Conservation (phyloP, 192 early-diverging fungal species). For the Phycomyces blakesleeanus region DNA sequence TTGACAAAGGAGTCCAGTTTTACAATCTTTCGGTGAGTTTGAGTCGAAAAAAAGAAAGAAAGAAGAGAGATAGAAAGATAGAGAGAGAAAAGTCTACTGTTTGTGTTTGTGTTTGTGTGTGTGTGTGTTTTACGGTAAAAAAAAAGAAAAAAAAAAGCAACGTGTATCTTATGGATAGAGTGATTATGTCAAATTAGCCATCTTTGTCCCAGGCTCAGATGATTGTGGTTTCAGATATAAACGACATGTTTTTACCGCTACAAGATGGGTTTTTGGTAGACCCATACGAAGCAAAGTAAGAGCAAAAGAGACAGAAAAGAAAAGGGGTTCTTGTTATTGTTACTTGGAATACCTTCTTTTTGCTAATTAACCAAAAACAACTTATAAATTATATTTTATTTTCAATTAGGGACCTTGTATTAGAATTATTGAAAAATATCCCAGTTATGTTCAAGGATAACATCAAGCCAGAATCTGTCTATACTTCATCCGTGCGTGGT, state of each 20-base stretch:
- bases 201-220: slow-evolving; percentile 87
- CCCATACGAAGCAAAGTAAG: slow-evolving; percentile 73
- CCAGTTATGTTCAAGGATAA: slow-evolving; percentile 85
- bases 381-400: too few species aligned
- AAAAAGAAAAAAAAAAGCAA: too few species aligned
- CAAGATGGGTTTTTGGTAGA: slow-evolving; percentile 91
- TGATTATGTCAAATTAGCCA: slow-evolving; percentile 45
- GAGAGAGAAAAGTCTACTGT: too few species aligned
- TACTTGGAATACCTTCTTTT: too few species aligned
- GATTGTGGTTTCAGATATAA: slow-evolving; percentile 90
- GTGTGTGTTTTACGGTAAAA: background rate
- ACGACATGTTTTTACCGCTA: slow-evolving; percentile 93
- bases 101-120: background rate
- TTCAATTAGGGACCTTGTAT: slow-evolving; percentile 72
- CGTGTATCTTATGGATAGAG: too few species aligned
- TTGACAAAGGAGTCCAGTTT: slow-evolving; percentile 89
- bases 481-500: slow-evolving; percentile 82
- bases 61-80: too few species aligned
- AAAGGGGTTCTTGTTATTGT: too few species aligned
- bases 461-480: slow-evolving; percentile 71
- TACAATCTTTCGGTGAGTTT: slow-evolving; percentile 79
- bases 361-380: too few species aligned
- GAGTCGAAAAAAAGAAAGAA: too few species aligned
- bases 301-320: too few species aligned
- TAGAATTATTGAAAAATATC: slow-evolving; percentile 74